Evolutionary conservation across 169 alveolate genomes (phyloP).

Genomic region (Eimeria mitis): DNA sequence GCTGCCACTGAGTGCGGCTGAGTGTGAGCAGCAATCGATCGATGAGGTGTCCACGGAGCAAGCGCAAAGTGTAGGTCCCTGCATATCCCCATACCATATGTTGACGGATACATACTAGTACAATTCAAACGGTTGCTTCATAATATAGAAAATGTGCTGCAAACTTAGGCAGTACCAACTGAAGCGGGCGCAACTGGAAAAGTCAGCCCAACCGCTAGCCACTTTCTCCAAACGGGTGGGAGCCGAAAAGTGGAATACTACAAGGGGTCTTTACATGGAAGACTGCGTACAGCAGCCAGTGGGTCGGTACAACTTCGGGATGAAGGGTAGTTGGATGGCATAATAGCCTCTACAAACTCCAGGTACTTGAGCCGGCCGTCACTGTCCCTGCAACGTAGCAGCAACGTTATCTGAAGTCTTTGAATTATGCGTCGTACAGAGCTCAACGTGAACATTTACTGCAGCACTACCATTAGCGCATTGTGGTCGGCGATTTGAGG

Average conservation of each 20-base stretch:
- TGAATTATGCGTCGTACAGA: not conserved
- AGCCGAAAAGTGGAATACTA: not conserved
- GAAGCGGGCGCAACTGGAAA: not conserved
- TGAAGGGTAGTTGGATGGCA: conserved; percentile 58
- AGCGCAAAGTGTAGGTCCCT: conserved; percentile 18
- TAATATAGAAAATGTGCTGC: not conserved
- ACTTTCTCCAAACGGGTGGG: not conserved
- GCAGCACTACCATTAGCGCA: not conserved
- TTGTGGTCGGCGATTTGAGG: not conserved
- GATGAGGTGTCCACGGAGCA: conserved; percentile 2
- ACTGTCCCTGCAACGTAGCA: conserved; percentile 67
- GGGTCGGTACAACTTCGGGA: conserved; percentile 15
- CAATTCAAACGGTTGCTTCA: not conserved
- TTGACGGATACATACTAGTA: not conserved
- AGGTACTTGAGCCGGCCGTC: conserved; percentile 80
- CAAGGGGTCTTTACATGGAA: not conserved
- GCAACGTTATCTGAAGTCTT: not conserved
- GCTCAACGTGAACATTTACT: not conserved
- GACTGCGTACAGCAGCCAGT: conserved; percentile 6
- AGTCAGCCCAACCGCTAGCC: not conserved
- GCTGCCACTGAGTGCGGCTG: conserved; percentile 32
- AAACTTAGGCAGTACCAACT: not conserved
- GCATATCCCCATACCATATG: not conserved
- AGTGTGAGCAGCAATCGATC: not conserved
- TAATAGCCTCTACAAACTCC: conserved; percentile 79